A percentile compares a stretch with the other conserved stretches of the same genome.
Conservation (phyloP, 2,329 filamentous ascomycete species). For the Paracamarosporium sp. region DNA sequence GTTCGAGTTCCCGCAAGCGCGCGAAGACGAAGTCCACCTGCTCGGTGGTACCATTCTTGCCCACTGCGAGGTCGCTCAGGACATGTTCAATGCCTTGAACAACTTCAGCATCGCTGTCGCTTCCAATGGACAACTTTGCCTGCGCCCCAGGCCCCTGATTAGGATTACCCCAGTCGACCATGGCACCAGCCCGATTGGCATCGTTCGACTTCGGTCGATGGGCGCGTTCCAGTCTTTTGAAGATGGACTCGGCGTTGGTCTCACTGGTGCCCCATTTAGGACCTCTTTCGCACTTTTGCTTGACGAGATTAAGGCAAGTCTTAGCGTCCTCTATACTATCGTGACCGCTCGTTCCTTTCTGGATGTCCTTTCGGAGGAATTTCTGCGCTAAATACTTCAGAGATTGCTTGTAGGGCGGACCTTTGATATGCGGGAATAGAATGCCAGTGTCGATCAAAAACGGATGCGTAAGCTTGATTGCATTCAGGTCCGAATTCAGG, state of each 20-base stretch:
- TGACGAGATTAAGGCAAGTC: conserved; percentile 90
- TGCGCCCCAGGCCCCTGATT: conserved; percentile 65
- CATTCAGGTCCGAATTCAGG: conserved; percentile 82
- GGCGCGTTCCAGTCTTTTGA: conserved; percentile 72
- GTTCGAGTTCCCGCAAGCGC: conserved; percentile 67
- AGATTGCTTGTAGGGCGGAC: conserved; percentile 86
- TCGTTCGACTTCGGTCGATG: conserved; percentile 57
- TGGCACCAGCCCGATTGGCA: conserved; percentile 62
- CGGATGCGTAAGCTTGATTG: conserved; percentile 85
- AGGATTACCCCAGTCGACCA: conserved; percentile 90
- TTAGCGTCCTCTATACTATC: conserved; percentile 92
- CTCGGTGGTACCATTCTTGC: conserved; percentile 52
- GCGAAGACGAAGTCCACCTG: conserved; percentile 70
- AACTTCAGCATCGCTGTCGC: conserved; percentile 63
- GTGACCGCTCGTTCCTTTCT: conserved; percentile 80
- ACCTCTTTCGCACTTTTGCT: conserved; percentile 94
- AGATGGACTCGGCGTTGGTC: conserved; percentile 83
- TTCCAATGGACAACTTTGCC: conserved; percentile 63
- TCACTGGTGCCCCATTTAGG: conserved; percentile 84
- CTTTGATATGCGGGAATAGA: conserved; percentile 87
- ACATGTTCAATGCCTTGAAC: conserved; percentile 62
- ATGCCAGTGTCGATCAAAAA: conserved; percentile 93
- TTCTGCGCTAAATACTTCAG: conserved; percentile 89
- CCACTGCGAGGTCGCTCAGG: conserved; percentile 55
- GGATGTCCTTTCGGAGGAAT: conserved; percentile 85